Conservation (phyloP, 2,329 filamentous ascomycete species). For the Neonectria magnoliae region DNA sequence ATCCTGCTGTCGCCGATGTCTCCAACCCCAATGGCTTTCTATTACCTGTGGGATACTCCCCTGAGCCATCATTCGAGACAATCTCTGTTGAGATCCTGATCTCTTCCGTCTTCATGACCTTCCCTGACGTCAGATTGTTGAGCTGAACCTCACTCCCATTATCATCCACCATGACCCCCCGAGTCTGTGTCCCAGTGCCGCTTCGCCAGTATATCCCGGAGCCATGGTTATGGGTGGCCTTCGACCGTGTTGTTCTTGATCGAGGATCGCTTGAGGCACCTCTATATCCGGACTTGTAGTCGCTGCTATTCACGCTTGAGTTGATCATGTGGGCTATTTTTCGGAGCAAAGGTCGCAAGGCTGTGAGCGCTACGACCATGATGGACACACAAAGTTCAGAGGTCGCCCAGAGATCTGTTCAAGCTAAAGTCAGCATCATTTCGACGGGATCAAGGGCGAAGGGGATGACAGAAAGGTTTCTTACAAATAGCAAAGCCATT, state of each 20-base stretch:
- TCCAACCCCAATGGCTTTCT: constrained; percentile 11
- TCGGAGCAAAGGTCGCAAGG: constrained; percentile 23
- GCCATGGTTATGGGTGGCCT: not conserved
- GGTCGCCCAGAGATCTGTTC: constrained; percentile 28
- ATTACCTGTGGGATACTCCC: not conserved
- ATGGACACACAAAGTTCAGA: constrained; percentile 33
- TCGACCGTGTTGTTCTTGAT: not conserved
- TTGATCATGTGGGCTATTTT: constrained; percentile 19
- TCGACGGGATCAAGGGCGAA: not conserved
- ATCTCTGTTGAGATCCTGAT: constrained; percentile 22
- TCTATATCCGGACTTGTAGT: constrained; percentile 4
- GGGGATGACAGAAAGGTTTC: not conserved
- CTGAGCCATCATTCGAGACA: not conserved
- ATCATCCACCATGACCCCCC: not conserved
- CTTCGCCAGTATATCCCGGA: constrained; percentile 16
- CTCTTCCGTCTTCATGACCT: constrained; percentile 27
- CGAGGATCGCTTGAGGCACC: not conserved
- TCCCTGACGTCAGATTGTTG: constrained; percentile 4
- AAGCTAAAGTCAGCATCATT: not conserved
- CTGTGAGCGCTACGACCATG: constrained; percentile 28
- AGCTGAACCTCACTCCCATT: constrained; percentile 25
- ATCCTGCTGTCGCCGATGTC: constrained; percentile 2
- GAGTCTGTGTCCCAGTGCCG: not conserved
- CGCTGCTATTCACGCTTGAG: constrained; percentile 1
- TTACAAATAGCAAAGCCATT: constrained; percentile 29